Percentiles rank a stretch among this genome's conserved stretches.
These are phyloP conservation scores for Arthrobotrys sinensis DNA, from an alignment of 2,329 filamentous ascomycete genomes.

Conservation along the genomic window DNA sequence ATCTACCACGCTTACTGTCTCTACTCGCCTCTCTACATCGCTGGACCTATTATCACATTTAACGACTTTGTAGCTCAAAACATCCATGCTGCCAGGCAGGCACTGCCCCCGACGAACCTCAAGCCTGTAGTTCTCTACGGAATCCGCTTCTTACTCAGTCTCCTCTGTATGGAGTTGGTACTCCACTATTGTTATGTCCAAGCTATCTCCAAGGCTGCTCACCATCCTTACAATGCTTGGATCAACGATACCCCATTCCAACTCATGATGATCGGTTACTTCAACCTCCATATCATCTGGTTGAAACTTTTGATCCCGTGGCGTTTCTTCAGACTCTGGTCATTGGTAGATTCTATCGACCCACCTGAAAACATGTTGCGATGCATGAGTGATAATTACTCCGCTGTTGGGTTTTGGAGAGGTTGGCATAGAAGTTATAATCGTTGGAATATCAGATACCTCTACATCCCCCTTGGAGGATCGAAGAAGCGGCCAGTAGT, in stretches of 20 bases:
- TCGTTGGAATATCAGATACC: conserved; percentile 92
- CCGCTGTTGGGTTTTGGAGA: conserved; percentile 91
- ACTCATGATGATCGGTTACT: conserved; percentile 90
- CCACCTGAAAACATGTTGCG: conserved; percentile 98
- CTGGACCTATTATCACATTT: conserved; percentile 94
- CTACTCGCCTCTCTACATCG: conserved; percentile 92
- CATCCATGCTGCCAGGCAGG: conserved; percentile 54
- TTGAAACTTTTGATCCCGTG: conserved; percentile 95
- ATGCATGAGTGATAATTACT: conserved; percentile 96
- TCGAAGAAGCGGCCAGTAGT: conserved; percentile 74
- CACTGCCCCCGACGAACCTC: conserved; percentile 79
- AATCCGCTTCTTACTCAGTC: conserved; percentile 82
- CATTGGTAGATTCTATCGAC: conserved; percentile 89
- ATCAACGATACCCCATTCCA: conserved; percentile 86
- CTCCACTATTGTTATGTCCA: conserved; percentile 94
- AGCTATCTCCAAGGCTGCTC: conserved; percentile 86
- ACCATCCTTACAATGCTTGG: conserved; percentile 75
- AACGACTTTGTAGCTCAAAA: conserved; percentile 94
- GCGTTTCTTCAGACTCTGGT: conserved; percentile 99
- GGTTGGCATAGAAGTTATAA: conserved; percentile 97
- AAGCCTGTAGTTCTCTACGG: conserved; percentile 80
- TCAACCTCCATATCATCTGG: conserved; percentile 98
- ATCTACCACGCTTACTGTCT: conserved; percentile 92
- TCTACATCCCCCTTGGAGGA: conserved; percentile 92
- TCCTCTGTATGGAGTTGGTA: conserved; percentile 91